A percentile compares a stretch with the other conserved stretches of the same genome.
Evolutionary conservation across 768 basidiomycete species (phyloP).

Genomic region (Xerocomus brunneocitrinus): DNA sequence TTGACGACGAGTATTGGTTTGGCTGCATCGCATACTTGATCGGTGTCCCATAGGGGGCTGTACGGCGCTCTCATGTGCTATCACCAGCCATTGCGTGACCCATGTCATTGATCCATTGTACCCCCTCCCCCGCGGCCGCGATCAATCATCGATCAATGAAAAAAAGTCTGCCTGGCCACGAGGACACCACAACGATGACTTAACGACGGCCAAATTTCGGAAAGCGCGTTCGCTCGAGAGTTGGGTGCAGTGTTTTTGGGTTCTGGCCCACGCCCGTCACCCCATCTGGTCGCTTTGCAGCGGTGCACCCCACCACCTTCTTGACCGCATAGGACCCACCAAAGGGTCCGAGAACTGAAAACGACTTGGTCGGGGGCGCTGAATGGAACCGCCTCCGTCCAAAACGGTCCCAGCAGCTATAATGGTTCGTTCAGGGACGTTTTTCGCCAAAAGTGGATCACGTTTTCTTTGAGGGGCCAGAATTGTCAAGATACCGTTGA

Average conservation of each 20-base stretch:
- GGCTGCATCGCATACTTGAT: constrained; percentile 8
- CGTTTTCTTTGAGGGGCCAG: not conserved
- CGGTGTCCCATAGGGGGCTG: constrained; percentile 3
- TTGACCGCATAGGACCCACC: not conserved
- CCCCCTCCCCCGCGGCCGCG: not conserved
- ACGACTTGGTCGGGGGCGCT: not conserved
- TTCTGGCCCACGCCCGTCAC: not conserved
- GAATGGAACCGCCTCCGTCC: no score
- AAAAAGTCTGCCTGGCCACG: constrained; percentile 10
- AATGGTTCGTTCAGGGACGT: not conserved
- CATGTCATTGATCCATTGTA: not conserved
- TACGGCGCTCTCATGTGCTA: not conserved
- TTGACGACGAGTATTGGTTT: not conserved
- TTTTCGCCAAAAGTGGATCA: not conserved
- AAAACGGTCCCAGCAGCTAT: not conserved
- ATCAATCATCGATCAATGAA: constrained; percentile 14
- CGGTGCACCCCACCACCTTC: not conserved
- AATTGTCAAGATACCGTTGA: constrained; percentile 6
- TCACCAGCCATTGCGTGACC: not conserved
- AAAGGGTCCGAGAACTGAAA: constrained; percentile 9
- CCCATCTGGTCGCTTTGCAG: not conserved
- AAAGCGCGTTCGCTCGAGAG: not conserved
- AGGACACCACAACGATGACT: constrained; percentile 2
- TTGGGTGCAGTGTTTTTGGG: constrained; percentile 15
- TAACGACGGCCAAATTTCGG: not conserved